Conservation (phyloP, 2,329 filamentous ascomycete species). For the Blastomyces percursus region DNA sequence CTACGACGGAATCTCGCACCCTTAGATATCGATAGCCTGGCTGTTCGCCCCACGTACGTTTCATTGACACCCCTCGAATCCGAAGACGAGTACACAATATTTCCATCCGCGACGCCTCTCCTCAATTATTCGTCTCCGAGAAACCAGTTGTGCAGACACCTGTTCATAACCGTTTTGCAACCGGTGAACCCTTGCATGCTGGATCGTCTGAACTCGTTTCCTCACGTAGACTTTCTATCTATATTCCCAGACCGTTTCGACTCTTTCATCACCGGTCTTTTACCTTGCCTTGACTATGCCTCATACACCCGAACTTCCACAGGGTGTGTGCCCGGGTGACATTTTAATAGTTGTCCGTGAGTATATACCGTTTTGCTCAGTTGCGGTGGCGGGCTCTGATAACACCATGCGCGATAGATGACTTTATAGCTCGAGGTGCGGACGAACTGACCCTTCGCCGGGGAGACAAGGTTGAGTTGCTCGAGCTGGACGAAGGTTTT, state of each 20-base stretch:
- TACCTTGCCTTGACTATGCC: conserved; percentile 27
- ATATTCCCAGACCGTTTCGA: background rate
- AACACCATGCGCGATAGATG: conserved; percentile 49
- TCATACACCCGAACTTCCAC: conserved; percentile 23
- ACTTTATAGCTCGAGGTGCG: conserved; percentile 80
- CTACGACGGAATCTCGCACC: background rate
- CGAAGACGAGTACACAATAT: background rate
- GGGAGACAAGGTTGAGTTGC: conserved; percentile 53
- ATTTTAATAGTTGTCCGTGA: conserved; percentile 37
- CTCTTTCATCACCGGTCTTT: conserved; percentile 12
- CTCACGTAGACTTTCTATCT: background rate
- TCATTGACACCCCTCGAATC: background rate
- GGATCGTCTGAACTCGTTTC: conserved; percentile 5
- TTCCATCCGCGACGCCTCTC: background rate
- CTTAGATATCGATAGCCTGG: background rate
- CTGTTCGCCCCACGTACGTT: background rate
- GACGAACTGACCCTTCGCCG: conserved; percentile 86
- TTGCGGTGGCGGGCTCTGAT: conserved; percentile 10
- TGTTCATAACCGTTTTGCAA: background rate
- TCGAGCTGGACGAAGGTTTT: conserved; percentile 56
- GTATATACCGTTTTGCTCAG: conserved; percentile 18
- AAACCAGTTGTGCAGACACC: background rate
- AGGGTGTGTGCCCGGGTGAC: conserved; percentile 32
- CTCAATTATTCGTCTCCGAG: background rate
- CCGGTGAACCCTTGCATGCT: background rate